These are phyloP conservation scores for Mayamaea pseudoterrestris DNA, from an alignment of 108 stramenopile genomes.

Conservation along the genomic window DNA sequence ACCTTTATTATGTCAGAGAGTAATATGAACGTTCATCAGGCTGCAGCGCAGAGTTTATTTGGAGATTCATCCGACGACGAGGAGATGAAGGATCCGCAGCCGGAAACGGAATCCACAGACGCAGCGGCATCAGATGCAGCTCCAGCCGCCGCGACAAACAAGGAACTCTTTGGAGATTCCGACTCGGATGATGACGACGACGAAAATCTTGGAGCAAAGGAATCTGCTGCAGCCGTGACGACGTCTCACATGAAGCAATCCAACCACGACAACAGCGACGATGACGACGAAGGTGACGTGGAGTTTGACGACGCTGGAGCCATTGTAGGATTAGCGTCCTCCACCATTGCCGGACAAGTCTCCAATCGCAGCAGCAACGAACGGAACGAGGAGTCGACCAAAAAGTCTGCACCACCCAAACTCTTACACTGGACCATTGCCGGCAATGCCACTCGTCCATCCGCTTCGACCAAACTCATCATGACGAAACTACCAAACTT, in stretches of 20 bases:
- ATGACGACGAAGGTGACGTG: conserved; percentile 12
- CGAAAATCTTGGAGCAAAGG: background rate
- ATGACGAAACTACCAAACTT: conserved; percentile 73
- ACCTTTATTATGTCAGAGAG: too few species aligned
- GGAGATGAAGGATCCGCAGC: too few species aligned
- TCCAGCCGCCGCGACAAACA: too few species aligned
- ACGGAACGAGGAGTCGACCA: background rate
- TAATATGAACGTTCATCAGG: too few species aligned
- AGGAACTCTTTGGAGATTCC: conserved; percentile 4
- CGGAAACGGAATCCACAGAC: too few species aligned
- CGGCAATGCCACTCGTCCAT: background rate
- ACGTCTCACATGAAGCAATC: background rate
- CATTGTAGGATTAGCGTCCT: conserved; percentile 25
- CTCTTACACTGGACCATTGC: background rate
- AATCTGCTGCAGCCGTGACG: too few species aligned
- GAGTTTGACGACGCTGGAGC: conserved; percentile 30
- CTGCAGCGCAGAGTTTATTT: too few species aligned
- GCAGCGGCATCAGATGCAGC: too few species aligned
- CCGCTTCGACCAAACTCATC: background rate
- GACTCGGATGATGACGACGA: conserved; percentile 4
- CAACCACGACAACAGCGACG: conserved; percentile 8
- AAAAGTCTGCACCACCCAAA: too few species aligned
- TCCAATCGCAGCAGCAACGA: background rate
- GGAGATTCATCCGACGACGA: too few species aligned
- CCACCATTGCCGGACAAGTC: background rate